phyloP scores from a whole-genome alignment of 2,329 filamentous ascomycete genomes.

The Alternaria sp. region DNA sequence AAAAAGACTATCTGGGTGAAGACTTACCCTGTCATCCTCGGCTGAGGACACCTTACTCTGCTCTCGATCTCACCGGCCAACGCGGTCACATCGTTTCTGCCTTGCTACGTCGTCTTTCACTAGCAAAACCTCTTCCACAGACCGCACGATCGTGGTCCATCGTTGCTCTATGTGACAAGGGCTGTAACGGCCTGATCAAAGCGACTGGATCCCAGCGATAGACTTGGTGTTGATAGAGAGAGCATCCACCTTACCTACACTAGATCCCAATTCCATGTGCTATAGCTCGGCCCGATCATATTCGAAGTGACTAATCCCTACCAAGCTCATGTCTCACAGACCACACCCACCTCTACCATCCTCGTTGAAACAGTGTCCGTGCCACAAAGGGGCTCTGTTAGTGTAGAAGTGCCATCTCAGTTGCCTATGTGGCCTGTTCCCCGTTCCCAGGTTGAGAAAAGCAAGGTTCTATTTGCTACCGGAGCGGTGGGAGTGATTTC shows the following conservation, averaged over 20 bases:
- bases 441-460: not conserved
- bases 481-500: conserved; percentile 8
- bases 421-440: conserved; percentile 3
- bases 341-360: not conserved
- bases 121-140: not conserved
- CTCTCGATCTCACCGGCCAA: not conserved
- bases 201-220: not conserved
- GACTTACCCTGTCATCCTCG: not conserved
- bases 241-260: not conserved
- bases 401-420: not conserved
- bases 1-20: not conserved
- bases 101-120: not conserved
- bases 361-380: conserved; percentile 1
- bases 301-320: not conserved
- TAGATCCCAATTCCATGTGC: conserved; percentile 10
- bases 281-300: conserved; percentile 19
- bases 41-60: not conserved
- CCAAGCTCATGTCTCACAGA: not conserved
- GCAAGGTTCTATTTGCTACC: conserved; percentile 12
- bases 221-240: not conserved
- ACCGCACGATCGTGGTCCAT: not conserved
- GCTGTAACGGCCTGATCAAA: not conserved
- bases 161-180: not conserved
- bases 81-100: not conserved
- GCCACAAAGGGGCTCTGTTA: not conserved